Evolutionary conservation across 2,329 filamentous ascomycete genomes (phyloP), one percentile per base, ranked within the genome.

Genomic region (Cladophialophora chaetospira): DNA sequence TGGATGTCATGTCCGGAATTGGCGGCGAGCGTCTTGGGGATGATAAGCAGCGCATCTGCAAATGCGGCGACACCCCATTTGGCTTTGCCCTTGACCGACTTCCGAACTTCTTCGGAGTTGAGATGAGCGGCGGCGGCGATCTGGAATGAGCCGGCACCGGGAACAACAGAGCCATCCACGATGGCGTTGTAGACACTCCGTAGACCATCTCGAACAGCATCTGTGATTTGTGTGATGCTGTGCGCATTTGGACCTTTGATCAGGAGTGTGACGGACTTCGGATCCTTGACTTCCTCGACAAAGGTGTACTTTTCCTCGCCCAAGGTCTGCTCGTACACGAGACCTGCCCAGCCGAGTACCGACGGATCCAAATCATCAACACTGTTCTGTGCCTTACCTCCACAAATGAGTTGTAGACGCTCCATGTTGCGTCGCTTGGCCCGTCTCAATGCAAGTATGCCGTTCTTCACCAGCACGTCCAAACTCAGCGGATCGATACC

Each of bases 391-490:
- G 94, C 87, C 51, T 82, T 80, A 69, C 94, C 94, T 56, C 94
- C 94, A 71, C 92, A 97, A 60, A 97, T 85, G 63, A 99, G 85
- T 77, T 99, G 94, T 65, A 99, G 80, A 69, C 94, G 86, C 81
- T 99, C 94, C 94, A 99, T 99, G 79, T 99, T 99, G 72, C 94
- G 88, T 74, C 94, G 84, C 87, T 99, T 99, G 36, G 94, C 94
- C 72, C 94, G 84, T 69, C 94, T 86, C 61, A 99, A 84, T 51
- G 94, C 94, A 64, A 97, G 85, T 68, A 99, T 99, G 65, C 92
- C 92, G 72, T 99, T 97, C 85, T 99, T 99, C 64, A 94, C 92
- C 57, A 99, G 80, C 10, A 99, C 91, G 68, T 99, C 94, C 65
- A 99, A 82, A 52, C 92, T 97, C 61, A 99, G 81, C 19, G 94